Base-by-base conservation (phyloP, 192 early-diverging fungal genomes). In the Entrophospora sp. region DNA sequence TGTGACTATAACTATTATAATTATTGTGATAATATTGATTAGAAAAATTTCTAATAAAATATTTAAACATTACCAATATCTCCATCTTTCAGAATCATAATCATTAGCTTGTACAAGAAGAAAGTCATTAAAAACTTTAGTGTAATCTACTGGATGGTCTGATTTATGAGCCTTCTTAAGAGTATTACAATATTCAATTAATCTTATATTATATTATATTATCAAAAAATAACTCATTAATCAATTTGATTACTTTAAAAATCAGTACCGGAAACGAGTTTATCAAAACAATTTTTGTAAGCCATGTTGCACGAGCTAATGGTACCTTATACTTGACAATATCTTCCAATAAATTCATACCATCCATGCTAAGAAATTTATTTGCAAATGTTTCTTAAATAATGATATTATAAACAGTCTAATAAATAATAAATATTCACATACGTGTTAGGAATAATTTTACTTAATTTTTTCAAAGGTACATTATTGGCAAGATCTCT, bases 271-370 rank as follows among this genome's bases (percentile, higher is more conserved):
- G 68, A 78, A 88, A 83, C 67, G 85, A 85, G 25, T 80, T 80
- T 25, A 85, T 66, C 6, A 85, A 87, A 10, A 83, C 77, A 30
- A 88, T 75, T 38, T 87, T 83, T 25, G 88, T 86, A 35, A 81
- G 85, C 89, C 89, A 91, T 7, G 86, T 67, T 0, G 89, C 85
- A 12, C 87, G 74, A 22, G 78, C 67, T 42, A 86, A 66, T 0
- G 89, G 84, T 13, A 91, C 85, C 30, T 71, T 69, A 35, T 81
- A 71, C 40, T 67, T 52, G 6, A 77, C 69, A 59, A 89, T 65
- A 13, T 73, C 46, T 14, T 88, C 86, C 5, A 89, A 52, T 42
- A 91, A 64, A 18, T 81, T 76, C 16, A 83, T 83, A 9, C 83
- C 81, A 16, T 87, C 85, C 55, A 84, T 74, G 12, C 82, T 80